A percentile compares a stretch with the other conserved stretches of the same genome.
These are phyloP conservation scores for Colletotrichum scovillei DNA, from an alignment of 2,329 filamentous ascomycete genomes.

Conservation along the genomic window DNA sequence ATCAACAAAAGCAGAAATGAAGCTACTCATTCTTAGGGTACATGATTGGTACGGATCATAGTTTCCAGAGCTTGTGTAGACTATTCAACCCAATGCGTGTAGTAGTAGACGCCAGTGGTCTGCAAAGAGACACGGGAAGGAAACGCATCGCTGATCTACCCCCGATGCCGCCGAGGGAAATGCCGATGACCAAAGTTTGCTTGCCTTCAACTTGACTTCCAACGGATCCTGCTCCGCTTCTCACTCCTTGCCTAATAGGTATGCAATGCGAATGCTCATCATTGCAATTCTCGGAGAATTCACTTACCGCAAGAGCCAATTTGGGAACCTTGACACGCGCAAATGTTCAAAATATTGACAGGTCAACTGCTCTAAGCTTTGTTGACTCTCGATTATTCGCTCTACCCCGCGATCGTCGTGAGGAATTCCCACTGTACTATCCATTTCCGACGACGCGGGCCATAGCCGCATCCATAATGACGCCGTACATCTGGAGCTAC, in stretches of 20 bases:
- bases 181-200: background rate
- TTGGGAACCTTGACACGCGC: background rate
- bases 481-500: constrained; percentile 5
- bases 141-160: background rate
- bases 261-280: background rate
- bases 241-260: background rate
- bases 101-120: background rate
- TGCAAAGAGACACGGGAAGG: background rate
- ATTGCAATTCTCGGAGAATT: background rate
- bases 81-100: background rate
- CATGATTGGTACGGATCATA: background rate
- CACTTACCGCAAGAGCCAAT: background rate
- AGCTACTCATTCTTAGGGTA: background rate
- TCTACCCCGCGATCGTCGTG: background rate
- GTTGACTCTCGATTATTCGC: background rate
- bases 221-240: background rate
- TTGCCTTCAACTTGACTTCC: background rate
- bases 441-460: constrained; percentile 8
- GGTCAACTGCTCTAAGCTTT: background rate
- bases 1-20: background rate
- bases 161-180: background rate
- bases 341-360: background rate
- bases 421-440: background rate
- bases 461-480: constrained; percentile 1
- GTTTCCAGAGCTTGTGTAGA: background rate